Base-by-base conservation (phyloP, 164 flowering plant species). In the Vitis amurensis region DNA sequence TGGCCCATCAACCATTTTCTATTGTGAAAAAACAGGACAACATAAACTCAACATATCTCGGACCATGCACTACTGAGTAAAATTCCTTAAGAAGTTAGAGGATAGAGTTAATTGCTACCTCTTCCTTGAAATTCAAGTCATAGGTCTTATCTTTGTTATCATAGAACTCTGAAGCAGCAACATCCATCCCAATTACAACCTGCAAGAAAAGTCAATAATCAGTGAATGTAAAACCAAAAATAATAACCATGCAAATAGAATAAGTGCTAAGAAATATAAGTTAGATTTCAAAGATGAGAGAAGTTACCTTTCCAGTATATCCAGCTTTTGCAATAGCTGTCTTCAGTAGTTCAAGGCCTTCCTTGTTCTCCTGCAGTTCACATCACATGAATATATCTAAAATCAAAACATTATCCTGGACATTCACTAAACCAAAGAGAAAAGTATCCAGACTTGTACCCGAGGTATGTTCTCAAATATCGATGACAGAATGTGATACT, bases 161-260 rank as follows among this genome's bases (percentile, higher is more conserved):
- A 74, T 92, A 92, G 67, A 92, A 92, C 66, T 92, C 96, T 64
- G 98, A 92, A 50, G 98, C 98, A 66, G 98, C 98, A 81, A 92
- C 98, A 83, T 92, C 98, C 98, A 92, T 92, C 61, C 98, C 98
- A 74, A 92, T 92, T 30, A 92, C 94, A 74, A 92, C 93, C 97
- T 91, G 58, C n/a, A 50, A 61, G 2, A 68, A 51, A 63, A 31
- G 8, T 19, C 11, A 30, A 48, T 63, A n/a, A 17, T 6, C n/a
- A 1, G 63, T 23, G 5, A 30, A 2, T 49, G 50, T 50, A 23
- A 67, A 72, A 61, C 9, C 3, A 60, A 16, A 29, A 2, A 59
- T 44, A n/a, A 74, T 55, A 14, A 80, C 88, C 44, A 0, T 37
- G 7, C 4, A 37, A 37, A 3, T 3, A 37, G 44, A 37, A 6